Evolutionary conservation across 257 asterid species (phyloP), one percentile per base, ranked within the genome.

Genomic region (Nicotiana attenuata): DNA sequence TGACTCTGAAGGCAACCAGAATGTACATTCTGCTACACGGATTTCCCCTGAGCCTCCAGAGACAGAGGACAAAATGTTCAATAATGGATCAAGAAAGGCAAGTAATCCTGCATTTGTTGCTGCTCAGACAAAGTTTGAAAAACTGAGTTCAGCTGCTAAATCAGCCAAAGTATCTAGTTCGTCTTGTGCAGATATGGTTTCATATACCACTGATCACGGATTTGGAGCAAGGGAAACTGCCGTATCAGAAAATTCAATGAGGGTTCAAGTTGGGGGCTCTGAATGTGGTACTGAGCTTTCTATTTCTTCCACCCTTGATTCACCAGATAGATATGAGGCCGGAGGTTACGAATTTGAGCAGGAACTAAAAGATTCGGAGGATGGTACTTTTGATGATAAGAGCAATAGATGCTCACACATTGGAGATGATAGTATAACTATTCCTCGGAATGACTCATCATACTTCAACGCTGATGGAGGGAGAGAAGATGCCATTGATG

Each of bases 241-340:
- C n/a, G 77, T 66, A 56, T 84, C 88, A 17, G 92, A 90, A 67
- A 86, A 83, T 84, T 83, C 89, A 14, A 14, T 75, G 77, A 78
- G 76, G 83, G 88, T 80, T 88, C 92, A 88, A 64, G 87, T 85
- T 64, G 93, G 86, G 85, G 93, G 91, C 83, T 93, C 99, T 41
- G 98, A 93, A 83, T 92, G 97, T 88, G 98, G 92, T 52, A 95
- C 98, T 55, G 97, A 92, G 84, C 91, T 95, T 84, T 92, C 96
- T 76, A 88, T 92, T 84, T 84, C 97, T 63, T 96, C 98, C 22
- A 91, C 97, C 81, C 93, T 94, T 14, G 97, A 96, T 89, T 94
- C 97, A 81, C 93, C 94, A 10, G 94, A 90, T 88, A 89, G 94
- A 82, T 88, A 89, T 24, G 95, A 89, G 76, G 85, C 86, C 22